phyloP scores from a whole-genome alignment of 78 protist species.

The slime mould (Dictyostelium discoideum) region DNA sequence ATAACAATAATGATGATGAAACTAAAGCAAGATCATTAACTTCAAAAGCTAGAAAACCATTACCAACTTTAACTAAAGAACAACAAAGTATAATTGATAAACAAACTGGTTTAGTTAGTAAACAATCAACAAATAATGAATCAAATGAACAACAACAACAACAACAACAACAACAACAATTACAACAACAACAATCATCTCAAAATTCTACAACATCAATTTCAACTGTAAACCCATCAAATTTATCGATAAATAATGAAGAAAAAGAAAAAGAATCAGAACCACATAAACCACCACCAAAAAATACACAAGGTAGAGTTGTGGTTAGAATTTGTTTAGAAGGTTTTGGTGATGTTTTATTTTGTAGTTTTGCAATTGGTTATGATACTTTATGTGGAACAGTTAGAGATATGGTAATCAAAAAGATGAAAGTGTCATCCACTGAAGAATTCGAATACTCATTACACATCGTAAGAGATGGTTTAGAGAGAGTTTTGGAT shows the following conservation, averaged over 20 bases:
- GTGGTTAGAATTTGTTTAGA: conserved; percentile 79
- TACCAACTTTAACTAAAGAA: conserved; percentile 20
- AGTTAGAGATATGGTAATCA: conserved; percentile 53
- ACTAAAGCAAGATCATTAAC: not conserved
- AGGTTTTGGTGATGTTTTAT: conserved; percentile 74
- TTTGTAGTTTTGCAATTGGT: conserved; percentile 71
- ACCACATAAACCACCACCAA: not conserved
- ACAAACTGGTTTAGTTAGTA: not conserved
- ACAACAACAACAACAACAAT: not conserved
- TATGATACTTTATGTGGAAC: conserved; percentile 72
- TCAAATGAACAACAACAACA: not conserved
- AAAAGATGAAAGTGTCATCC: conserved; percentile 58
- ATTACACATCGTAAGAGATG: conserved; percentile 65
- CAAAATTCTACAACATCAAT: not conserved
- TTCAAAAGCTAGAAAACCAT: conserved; percentile 2
- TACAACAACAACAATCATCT: not conserved
- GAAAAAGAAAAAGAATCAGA: not conserved
- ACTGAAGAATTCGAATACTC: conserved; percentile 41
- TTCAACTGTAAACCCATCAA: not conserved
- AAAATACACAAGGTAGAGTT: conserved; percentile 38
- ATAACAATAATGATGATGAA: not conserved
- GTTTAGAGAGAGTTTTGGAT: conserved; percentile 64
- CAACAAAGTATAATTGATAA: not conserved
- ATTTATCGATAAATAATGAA: not conserved
- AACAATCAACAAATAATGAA: not conserved